Base-by-base conservation (phyloP, 495 filamentous ascomycete genomes). In the Penicillium waksmanii region DNA sequence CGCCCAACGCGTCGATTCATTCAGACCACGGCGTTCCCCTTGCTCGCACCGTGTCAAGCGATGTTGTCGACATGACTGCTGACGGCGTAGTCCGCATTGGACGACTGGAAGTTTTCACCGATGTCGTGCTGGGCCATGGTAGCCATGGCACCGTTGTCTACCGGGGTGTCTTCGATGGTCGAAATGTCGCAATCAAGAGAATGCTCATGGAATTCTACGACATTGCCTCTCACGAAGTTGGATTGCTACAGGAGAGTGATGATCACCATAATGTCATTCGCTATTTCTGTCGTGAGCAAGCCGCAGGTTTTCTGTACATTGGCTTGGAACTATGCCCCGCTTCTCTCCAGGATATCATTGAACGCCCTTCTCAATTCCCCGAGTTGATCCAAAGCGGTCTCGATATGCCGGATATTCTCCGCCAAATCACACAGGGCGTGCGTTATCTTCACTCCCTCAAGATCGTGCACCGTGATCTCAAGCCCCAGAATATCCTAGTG, bases 241-340 rank as follows among this genome's bases (percentile, higher is more conserved):
- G 90, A 44, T 75, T 97, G 15, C 75, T 98, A 34, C 85, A 95
- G 59, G 91, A 97, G 66, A 96, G 93, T 63, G 95, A 98, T 65
- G 92, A 96, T 64, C 94, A 98, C 66, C 86, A 87, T 7, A 98
- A 98, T 66, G 94, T 98, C 38, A 96, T 98, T 63, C 90, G 95
- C 47, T 98, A 98, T 67, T 96, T 88, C 66, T 91, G 91, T 58
- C 93, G 95, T 67, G 91, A 96, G 66, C 85, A 92, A 63, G 90
- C 90, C 9, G 83, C 87, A 15, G 87, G 89, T n/a, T 98, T 98
- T 72, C 81, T 97, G 21, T 98, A 98, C 69, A 98, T 98, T 67
- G 95, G 93, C 0, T 76, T 98, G 15, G 95, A 98, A 73, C 84
- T 96, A n/a, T 98, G 96, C 68, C 90, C 92, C 5, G 94, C 93